Percentiles rank a stretch among this genome's conserved stretches.
Conservation (phyloP, 345 rosid species). For the Angophora floribunda region DNA sequence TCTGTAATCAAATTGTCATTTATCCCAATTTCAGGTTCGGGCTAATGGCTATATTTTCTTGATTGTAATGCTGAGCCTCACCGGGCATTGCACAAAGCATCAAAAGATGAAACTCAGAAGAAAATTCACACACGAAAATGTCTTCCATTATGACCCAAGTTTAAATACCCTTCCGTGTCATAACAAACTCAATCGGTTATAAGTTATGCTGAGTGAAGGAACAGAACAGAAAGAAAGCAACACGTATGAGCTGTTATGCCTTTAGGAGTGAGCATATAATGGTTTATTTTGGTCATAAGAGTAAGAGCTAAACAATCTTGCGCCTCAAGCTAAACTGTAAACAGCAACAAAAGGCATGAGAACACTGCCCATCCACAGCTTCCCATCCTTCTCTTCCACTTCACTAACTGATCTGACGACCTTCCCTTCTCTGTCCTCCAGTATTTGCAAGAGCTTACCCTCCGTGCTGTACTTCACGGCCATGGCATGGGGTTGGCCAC, state of each 20-base stretch:
- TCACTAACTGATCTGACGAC: conserved; percentile 26
- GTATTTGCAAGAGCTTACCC: conserved; percentile 23
- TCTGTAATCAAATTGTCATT: background rate
- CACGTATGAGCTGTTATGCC: background rate
- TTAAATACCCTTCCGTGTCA: background rate
- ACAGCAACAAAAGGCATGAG: conserved; percentile 30
- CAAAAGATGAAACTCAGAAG: background rate
- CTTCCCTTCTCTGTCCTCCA: conserved; percentile 36
- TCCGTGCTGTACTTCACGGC: conserved; percentile 23
- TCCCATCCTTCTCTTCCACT: conserved; percentile 40
- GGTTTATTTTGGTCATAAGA: background rate
- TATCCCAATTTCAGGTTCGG: background rate
- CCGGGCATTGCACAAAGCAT: background rate
- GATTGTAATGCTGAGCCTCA: background rate
- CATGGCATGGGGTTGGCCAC: conserved; percentile 20
- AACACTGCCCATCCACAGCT: conserved; percentile 44
- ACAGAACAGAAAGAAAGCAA: background rate
- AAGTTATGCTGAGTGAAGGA: background rate
- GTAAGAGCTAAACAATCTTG: background rate
- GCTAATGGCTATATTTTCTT: background rate
- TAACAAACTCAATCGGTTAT: background rate
- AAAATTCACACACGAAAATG: background rate
- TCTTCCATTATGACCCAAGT: background rate
- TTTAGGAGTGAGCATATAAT: background rate
- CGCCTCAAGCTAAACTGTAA: background rate